Evolutionary conservation across 176 grass and related monocot genomes (phyloP), one percentile per base, ranked within the genome.

Genomic region (Eleusine indica): DNA sequence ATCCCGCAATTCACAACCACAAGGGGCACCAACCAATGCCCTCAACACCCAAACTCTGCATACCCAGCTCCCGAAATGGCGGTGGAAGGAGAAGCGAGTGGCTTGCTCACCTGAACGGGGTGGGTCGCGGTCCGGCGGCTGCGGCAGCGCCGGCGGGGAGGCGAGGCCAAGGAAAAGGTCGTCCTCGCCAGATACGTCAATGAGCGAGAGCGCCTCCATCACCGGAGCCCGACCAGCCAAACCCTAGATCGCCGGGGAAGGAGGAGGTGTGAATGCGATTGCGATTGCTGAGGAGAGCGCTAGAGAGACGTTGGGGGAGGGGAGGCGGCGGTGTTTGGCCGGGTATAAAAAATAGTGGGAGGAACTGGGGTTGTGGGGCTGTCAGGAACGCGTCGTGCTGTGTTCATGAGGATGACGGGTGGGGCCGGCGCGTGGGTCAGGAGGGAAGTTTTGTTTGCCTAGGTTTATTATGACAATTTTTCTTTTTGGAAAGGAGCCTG

Each of bases 181-280:
- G 63, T 94, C 91, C 86, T 92, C 94, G 37, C 16, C 42, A 40
- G 94, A 48, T 30, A 94, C 76, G 63, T 97, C 91, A 79, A 97
- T 94, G 41, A 94, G 89, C 7, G 82, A 84, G 0, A 97, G 94
- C 61, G 12, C 37, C 80, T 94, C 94, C 94, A 97, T 94, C 39
- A 10, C 9, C 15, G 78, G 74, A 17, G 32, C 9, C 19, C 17
- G 39, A 12, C 11, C 11, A 37, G 49, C 4, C 9, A 43, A 88
- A 86, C 75, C 85, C 90, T 87, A 92, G 58, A 85, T 94, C 64
- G 61, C 75, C 65, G 61, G 49, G 66, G 61, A 66, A 37, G 37
- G 65, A 17, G 80, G 64, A 10, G 72, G 40, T 12, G 66, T 9
- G 83, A 64, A 9, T 64, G 61, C 3, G 61, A 64, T 64, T 64